Base-by-base conservation (phyloP, 2,329 filamentous ascomycete genomes). In the Nannizziopsis arthrosporioides region DNA sequence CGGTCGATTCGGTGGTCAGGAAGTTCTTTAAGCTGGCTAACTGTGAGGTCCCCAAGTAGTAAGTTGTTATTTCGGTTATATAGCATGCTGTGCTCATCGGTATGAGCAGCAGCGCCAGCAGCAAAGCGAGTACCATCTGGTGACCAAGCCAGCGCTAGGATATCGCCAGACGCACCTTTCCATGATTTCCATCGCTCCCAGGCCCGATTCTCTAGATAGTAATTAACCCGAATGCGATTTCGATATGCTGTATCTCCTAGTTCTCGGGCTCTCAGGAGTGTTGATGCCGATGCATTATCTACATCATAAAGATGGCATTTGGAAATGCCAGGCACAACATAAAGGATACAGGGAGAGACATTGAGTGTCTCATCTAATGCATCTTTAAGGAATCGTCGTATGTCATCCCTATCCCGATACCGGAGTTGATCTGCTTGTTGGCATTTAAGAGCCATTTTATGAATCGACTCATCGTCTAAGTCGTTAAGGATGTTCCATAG, bases 61-160 rank as follows among this genome's bases (percentile, higher is more conserved):
- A 81, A 62, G 54, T 81, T 81, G 50, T 77, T 74, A 0, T 68
- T 65, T 35, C 73, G 64, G 50, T 81, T 81, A 56, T 81, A 81
- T 36, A 77, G 72, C 70, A 77, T 75, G n/a, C 71, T 75, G 40
- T 71, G 63, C 2, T 66, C 59, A 53, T 80, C 77, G 2, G 71
- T 71, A 4, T 77, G 70, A 27, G 76, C 73, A 5, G 76, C 72
- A 3, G 76, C 73, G 1, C 77, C 78, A 8, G 73, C 75, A 22
- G 73, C 76, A 55, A 81, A 81, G 2, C 56, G 63, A 2, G 68
- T 67, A 2, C 76, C 73, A 57, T 77, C 67, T 1, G 70, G 67
- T 1, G 73, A 71, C 78, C 78, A 82, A 11, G 75, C 70, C 2
- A 80, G 61, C 8, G 69, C 68, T 31, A 74, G 68, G 1, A 81